Conservation (phyloP, 2,329 filamentous ascomycete genomes). For the Arthrobotrys entomopaga region DNA sequence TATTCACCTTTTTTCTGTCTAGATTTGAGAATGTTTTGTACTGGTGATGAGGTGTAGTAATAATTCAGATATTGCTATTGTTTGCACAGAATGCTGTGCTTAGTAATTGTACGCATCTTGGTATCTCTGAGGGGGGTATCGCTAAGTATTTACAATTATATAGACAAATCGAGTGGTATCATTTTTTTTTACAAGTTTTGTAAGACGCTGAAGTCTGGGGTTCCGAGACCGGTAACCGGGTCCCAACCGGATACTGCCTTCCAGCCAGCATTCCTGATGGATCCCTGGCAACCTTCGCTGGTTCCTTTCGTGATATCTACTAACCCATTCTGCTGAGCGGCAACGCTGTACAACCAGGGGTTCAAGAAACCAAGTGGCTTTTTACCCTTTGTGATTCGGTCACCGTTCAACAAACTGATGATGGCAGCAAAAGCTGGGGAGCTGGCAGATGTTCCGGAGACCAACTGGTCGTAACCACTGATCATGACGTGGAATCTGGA, state of each 20-base stretch:
- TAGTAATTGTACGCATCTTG: background rate
- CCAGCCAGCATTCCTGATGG: constrained; percentile 57
- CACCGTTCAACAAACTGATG: constrained; percentile 72
- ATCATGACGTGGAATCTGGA: constrained; percentile 60
- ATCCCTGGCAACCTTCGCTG: constrained; percentile 61
- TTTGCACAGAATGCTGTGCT: too few species aligned
- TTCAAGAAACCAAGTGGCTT: constrained; percentile 64
- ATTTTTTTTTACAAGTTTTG: constrained; percentile 14
- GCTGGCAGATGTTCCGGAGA: constrained; percentile 69
- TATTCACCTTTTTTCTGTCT: background rate
- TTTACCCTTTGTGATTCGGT: constrained; percentile 66
- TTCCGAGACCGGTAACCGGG: constrained; percentile 59
- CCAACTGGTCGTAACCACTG: constrained; percentile 60
- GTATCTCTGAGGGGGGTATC: constrained; percentile 18
- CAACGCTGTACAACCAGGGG: constrained; percentile 63
- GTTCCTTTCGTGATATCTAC: constrained; percentile 63
- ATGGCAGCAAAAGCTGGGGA: constrained; percentile 70
- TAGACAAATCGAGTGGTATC: constrained; percentile 7
- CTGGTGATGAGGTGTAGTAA: background rate
- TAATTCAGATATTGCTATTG: background rate
- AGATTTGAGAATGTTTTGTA: too few species aligned
- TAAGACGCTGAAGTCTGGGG: constrained; percentile 57
- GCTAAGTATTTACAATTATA: constrained; percentile 17
- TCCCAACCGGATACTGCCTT: constrained; percentile 59
- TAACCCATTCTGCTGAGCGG: constrained; percentile 60